Evolutionary conservation across 1,284 basidiomycete genomes (phyloP).

Genomic region (Apiotrichum domesticum): DNA sequence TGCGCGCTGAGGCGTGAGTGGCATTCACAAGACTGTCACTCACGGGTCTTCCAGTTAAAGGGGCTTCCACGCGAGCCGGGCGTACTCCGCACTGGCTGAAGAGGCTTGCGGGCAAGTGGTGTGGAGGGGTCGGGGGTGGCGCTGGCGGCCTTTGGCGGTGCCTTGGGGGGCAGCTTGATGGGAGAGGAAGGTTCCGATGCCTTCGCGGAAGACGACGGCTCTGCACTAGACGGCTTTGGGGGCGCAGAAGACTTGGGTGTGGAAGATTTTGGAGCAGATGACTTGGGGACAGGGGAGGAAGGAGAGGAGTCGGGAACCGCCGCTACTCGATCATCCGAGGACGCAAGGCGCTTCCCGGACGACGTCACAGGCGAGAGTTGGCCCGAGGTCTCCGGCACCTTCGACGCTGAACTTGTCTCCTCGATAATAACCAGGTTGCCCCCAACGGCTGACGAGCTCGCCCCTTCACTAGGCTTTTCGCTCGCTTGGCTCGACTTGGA

Average conservation of each 20-base stretch:
- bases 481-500: not conserved
- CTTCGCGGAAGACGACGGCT: not conserved
- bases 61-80: slow-evolving; percentile 14
- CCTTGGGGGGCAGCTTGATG: not conserved
- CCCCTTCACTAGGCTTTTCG: not conserved
- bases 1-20: slow-evolving; percentile 26
- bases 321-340: too few relatives aligned
- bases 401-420: too few relatives aligned
- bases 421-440: too few relatives aligned
- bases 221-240: not conserved
- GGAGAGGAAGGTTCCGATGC: not conserved
- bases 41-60: slow-evolving; percentile 36
- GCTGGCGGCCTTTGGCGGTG: not conserved
- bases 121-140: not conserved
- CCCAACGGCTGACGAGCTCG: not conserved
- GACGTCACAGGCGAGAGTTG: too few relatives aligned
- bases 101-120: not conserved
- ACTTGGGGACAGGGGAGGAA: not conserved
- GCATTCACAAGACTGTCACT: slow-evolving; percentile 8
- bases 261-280: not conserved
- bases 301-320: not conserved
- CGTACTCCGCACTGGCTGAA: slow-evolving; percentile 6
- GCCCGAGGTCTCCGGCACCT: too few relatives aligned
- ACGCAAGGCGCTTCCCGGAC: too few relatives aligned
- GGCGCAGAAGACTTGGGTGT: not conserved